A percentile compares a stretch with the other conserved stretches of the same genome.
Evolutionary conservation across 352 stramenopile genomes (phyloP).

Genomic region (Pythium biforme): DNA sequence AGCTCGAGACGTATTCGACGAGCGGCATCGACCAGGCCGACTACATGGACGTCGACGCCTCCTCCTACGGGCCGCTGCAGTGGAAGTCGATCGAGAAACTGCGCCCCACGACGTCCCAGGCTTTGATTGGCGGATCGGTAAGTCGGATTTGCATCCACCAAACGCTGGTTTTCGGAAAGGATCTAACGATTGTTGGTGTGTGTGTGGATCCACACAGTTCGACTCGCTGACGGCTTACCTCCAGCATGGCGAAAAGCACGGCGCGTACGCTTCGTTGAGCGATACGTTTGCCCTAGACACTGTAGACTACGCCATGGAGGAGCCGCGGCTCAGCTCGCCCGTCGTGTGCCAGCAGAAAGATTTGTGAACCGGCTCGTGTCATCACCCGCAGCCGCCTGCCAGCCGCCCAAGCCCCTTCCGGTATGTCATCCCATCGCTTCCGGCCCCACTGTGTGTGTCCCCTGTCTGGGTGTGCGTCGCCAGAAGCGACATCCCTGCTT

Average conservation of each 20-base stretch:
- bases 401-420: background rate
- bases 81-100: slow-evolving; percentile 23
- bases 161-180: background rate
- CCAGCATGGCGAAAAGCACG: slow-evolving; percentile 22
- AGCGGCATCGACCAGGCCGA: slow-evolving; percentile 21
- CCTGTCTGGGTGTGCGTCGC: background rate
- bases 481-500: background rate
- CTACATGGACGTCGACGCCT: slow-evolving; percentile 26
- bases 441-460: background rate
- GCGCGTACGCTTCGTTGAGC: slow-evolving; percentile 3
- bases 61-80: slow-evolving; percentile 21
- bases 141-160: background rate
- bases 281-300: slow-evolving; percentile 19
- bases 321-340: slow-evolving; percentile 22
- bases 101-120: slow-evolving; percentile 6
- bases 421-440: background rate
- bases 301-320: slow-evolving; percentile 27
- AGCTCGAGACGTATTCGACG: slow-evolving; percentile 21
- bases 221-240: slow-evolving; percentile 18
- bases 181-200: background rate
- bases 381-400: background rate
- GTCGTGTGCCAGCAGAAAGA: slow-evolving; percentile 20
- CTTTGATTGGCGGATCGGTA: slow-evolving; percentile 8
- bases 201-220: background rate
- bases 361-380: slow-evolving; percentile 5